Evolutionary conservation across 225 moss, liverwort and hornwort species (phyloP), one percentile per base, ranked within the genome.

Genomic region (Ulota crispa): DNA sequence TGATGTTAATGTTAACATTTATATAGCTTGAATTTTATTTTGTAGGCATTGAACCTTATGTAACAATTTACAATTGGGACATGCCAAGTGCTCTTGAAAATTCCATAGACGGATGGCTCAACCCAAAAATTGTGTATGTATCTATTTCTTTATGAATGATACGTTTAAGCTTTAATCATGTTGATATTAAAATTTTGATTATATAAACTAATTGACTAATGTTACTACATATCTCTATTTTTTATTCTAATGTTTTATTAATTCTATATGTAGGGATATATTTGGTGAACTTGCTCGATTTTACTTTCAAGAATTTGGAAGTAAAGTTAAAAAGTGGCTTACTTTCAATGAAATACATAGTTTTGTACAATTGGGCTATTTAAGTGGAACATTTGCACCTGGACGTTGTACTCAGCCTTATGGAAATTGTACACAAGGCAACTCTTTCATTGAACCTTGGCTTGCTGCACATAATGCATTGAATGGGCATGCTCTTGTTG

Each of bases 41-140:
- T 75, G 0, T 24, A 89, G 87, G 74, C 34, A 64, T 89, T 78
- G 82, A 89, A 27, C 87, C 89, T 4, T 89, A 87, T 67, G 89
- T 89, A 3, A 89, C 89, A 63, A 89, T 87, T 32, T 89, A 89
- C 24, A 87, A 87, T 62, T 87, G 89, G 87, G 87, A 89, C 8
- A 87, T 89, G 85, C 89, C 89, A 20, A 16, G 45, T 64, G 19
- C 60, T 42, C 83, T 89, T 54, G 89, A 89, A 66, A 79, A 76
- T 0, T 66, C 81, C 0, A 82, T 82, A 50, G 68, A 73, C 16
- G 85, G 85, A 47, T 88, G 87, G 87, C 27, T 88, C 14, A 88
- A 79, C 42, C 78, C 85, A 30, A 68, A 79, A 7, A 88, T 88
- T 78, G 85, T 27, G 76, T 88, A 72, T 0, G 79, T 80, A 12